These are phyloP conservation scores for Rhododendron henanense DNA, from an alignment of 148 eudicot species.

Conservation along the genomic window DNA sequence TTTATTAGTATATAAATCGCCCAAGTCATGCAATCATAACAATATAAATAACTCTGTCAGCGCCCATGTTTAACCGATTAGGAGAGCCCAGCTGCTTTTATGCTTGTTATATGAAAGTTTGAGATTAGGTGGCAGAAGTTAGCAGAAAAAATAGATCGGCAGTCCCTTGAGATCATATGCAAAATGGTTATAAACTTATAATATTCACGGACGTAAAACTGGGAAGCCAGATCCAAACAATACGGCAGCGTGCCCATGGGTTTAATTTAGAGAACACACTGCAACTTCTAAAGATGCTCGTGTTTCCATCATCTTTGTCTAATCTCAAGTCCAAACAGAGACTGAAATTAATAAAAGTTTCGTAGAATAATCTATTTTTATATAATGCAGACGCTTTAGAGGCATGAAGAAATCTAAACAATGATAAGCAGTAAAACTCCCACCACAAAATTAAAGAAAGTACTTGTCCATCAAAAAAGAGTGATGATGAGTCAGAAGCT, in stretches of 20 bases:
- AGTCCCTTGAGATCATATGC: background rate
- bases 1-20: background rate
- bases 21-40: background rate
- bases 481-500: conserved; percentile 9
- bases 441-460: background rate
- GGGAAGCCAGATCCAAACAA: background rate
- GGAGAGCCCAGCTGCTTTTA: background rate
- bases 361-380: background rate
- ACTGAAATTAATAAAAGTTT: background rate
- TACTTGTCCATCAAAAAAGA: background rate
- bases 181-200: background rate
- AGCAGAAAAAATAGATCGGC: background rate
- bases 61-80: background rate
- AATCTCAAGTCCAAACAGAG: background rate
- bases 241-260: background rate
- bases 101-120: background rate
- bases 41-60: too few relatives aligned
- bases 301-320: background rate
- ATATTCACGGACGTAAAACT: background rate
- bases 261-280: background rate
- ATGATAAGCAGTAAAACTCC: background rate
- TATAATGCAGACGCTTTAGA: background rate
- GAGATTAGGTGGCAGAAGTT: background rate
- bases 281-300: background rate
- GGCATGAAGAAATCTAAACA: background rate